These are phyloP conservation scores for Hemisphaericaspora lyxosophila DNA, from an alignment of 1,139 yeast genomes.

Conservation along the genomic window DNA sequence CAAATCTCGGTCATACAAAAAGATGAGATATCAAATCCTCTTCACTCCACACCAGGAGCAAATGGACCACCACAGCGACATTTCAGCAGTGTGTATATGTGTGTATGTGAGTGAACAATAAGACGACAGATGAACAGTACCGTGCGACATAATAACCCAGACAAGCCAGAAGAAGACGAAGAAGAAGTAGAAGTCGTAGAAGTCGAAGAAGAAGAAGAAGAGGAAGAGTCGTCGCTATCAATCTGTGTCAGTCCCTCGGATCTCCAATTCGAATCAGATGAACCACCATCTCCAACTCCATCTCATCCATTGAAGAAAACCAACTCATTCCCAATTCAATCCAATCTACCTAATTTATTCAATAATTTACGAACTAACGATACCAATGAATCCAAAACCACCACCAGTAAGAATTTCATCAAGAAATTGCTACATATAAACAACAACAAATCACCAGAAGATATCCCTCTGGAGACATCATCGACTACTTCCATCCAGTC, in stretches of 20 bases:
- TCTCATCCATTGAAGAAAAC: constrained; percentile 6
- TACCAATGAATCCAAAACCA: not conserved
- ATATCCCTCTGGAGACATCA: not conserved
- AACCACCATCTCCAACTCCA: not conserved
- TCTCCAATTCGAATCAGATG: constrained; percentile 6
- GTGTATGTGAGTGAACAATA: too few species aligned
- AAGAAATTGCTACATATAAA: constrained; percentile 15
- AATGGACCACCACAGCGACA: too few species aligned
- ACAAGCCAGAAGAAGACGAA: too few species aligned
- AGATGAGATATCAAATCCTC: too few species aligned
- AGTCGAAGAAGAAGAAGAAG: too few species aligned
- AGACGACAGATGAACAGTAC: too few species aligned
- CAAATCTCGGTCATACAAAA: too few species aligned
- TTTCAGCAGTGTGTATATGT: too few species aligned
- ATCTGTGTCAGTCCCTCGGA: constrained; percentile 8
- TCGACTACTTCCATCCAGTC: not conserved
- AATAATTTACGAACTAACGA: constrained; percentile 23
- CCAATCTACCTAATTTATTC: constrained; percentile 23
- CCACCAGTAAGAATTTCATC: constrained; percentile 10
- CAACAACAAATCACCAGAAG: constrained; percentile 16
- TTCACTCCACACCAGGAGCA: too few species aligned
- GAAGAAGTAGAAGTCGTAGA: too few species aligned
- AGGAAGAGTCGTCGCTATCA: too few species aligned
- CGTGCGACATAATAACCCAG: too few species aligned
- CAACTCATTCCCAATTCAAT: constrained; percentile 24